Conservation (phyloP, 1,284 basidiomycete genomes). For the Lentinula novae-zelandiae region DNA sequence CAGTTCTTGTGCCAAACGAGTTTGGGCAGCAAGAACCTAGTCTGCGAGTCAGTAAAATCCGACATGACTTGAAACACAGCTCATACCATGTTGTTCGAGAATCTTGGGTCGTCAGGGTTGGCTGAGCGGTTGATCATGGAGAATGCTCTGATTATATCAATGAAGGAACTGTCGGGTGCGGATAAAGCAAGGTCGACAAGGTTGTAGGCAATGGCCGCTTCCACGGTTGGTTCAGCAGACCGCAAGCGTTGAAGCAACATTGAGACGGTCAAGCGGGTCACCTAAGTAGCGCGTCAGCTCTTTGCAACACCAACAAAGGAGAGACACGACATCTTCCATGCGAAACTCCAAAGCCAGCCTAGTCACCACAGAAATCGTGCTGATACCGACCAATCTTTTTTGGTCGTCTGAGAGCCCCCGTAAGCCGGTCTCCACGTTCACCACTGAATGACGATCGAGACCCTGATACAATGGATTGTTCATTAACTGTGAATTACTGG, state of each 20-base stretch:
- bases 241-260: slow-evolving; percentile 90
- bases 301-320: neutral
- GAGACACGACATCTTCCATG: slow-evolving; percentile 62
- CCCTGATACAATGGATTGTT: slow-evolving; percentile 39
- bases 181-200: slow-evolving; percentile 86
- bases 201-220: slow-evolving; percentile 89
- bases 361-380: slow-evolving; percentile 87
- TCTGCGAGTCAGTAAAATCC: slow-evolving; percentile 13
- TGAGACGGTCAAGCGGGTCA: slow-evolving; percentile 83
- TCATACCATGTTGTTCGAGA: slow-evolving; percentile 80
- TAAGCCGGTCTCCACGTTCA: slow-evolving; percentile 58
- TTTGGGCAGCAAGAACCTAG: slow-evolving; percentile 84
- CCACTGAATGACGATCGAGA: slow-evolving; percentile 44
- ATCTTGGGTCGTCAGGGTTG: slow-evolving; percentile 80
- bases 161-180: slow-evolving; percentile 74
- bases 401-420: slow-evolving; percentile 79
- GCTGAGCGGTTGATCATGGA: slow-evolving; percentile 83
- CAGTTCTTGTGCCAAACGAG: slow-evolving; percentile 79
- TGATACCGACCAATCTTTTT: slow-evolving; percentile 80
- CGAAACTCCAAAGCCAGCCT: slow-evolving; percentile 80
- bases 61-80: neutral
- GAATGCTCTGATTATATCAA: slow-evolving; percentile 84
- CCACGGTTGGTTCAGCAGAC: slow-evolving; percentile 80
- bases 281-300: slow-evolving; percentile 38
- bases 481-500: slow-evolving; percentile 35